Evolutionary conservation across 169 alveolate genomes (phyloP), one percentile per base, ranked within the genome.

Genomic region (Eimeria tenella): DNA sequence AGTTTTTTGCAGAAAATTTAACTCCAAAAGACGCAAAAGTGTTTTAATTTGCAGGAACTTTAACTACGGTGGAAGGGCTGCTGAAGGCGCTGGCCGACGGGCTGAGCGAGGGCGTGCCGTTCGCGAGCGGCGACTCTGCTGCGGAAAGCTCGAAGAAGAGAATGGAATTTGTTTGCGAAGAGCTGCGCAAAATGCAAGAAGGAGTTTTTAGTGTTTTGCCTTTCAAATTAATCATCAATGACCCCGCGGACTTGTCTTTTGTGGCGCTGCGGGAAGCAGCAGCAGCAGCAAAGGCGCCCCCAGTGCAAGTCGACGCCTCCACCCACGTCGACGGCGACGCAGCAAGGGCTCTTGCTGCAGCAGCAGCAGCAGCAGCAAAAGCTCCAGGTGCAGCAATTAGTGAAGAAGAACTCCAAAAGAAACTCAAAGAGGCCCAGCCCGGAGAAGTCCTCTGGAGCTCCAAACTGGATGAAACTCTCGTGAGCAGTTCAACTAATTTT

Each of bases 21-120:
- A n/a, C n/a, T n/a, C n/a, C n/a, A n/a, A n/a, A n/a, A n/a, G n/a
- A n/a, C n/a, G n/a, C n/a, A n/a, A n/a, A n/a, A n/a, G n/a, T n/a
- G n/a, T n/a, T n/a, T n/a, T n/a, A n/a, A n/a, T 63, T 97, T 55
- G 99, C 99, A 25, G 98, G 99, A 52, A 96, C 97, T 65, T 98
- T 97, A 95, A 98, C 99, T 21, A 99, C 99, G 10, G 97, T 99
- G 75, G 99, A 99, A 94, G 99, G 99, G 9, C 84, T 99, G 63
- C 90, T 99, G 13, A 96, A 90, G 42, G 96, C 98, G 95, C 95
- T 97, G 31, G 97, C 95, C 13, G 98, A 97, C 73, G 94, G 97
- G n/a, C 86, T 98, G 86, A 97, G 97, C 74, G 96, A 95, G 55
- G 95, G 97, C 70, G 96, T 97, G 90, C 98, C 99, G 60, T 98